phyloP scores from a whole-genome alignment of 164 flowering plant genomes.

The Nelumbo lutea region DNA sequence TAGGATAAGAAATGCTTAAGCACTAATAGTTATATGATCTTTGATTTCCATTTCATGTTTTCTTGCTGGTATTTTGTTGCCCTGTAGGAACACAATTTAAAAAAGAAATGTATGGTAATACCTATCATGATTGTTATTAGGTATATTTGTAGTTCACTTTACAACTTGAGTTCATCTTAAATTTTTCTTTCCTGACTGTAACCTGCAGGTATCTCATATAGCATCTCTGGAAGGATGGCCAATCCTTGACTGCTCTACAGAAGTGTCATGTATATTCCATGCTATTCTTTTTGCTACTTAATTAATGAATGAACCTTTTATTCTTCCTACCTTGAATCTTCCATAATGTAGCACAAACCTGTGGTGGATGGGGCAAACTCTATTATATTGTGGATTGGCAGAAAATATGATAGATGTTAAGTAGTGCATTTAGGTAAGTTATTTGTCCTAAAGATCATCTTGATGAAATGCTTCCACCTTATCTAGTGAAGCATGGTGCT shows the following conservation, averaged over 20 bases:
- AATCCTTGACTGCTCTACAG: slow-evolving; percentile 48
- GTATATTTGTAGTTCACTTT: not conserved
- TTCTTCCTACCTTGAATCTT: not conserved
- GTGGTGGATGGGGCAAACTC: not conserved
- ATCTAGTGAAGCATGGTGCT: not conserved
- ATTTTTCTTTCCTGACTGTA: not conserved
- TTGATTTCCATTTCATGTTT: not conserved
- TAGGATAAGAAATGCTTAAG: not conserved
- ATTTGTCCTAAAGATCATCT: not conserved
- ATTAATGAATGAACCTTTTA: not conserved
- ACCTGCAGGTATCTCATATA: slow-evolving; percentile 62
- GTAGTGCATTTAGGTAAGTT: too few relatives aligned
- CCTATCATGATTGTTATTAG: not conserved
- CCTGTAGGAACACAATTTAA: not conserved
- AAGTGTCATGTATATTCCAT: slow-evolving; percentile 56
- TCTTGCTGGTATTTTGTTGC: not conserved
- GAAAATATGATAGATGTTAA: not conserved
- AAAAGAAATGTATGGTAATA: not conserved
- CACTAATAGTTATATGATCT: not conserved
- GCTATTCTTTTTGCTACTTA: not conserved
- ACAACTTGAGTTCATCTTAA: not conserved
- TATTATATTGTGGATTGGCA: not conserved
- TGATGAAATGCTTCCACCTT: not conserved
- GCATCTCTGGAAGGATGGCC: slow-evolving; percentile 69
- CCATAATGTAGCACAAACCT: not conserved